Evolutionary conservation across 768 basidiomycete genomes (phyloP).

Genomic region (Filobasidium wieringae): DNA sequence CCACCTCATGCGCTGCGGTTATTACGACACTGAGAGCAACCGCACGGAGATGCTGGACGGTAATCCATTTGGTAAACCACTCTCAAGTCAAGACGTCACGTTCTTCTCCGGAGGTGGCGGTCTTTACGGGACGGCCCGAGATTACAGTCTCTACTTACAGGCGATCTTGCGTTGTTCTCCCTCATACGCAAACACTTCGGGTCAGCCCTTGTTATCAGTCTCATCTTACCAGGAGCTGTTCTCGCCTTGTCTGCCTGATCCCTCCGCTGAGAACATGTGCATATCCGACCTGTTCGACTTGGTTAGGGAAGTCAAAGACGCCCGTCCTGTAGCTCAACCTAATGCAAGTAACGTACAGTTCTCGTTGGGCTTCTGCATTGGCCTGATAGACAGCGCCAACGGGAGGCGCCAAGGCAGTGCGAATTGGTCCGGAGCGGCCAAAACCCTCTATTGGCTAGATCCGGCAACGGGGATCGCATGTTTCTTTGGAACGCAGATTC

Average conservation of each 20-base stretch:
- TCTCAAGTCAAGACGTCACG: conserved; percentile 14
- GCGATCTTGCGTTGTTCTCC: conserved; percentile 21
- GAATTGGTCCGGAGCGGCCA: conserved; percentile 22
- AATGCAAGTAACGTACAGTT: conserved; percentile 10
- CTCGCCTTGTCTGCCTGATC: conserved; percentile 4
- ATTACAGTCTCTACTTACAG: conserved; percentile 25
- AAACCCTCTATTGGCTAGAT: conserved; percentile 22
- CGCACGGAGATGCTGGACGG: conserved; percentile 11
- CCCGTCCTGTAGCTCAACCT: conserved; percentile 5
- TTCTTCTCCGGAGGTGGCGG: conserved; percentile 20
- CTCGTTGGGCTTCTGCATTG: conserved; percentile 20
- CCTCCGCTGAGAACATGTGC: not conserved
- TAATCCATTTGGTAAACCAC: conserved; percentile 14
- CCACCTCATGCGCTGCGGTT: conserved; percentile 17
- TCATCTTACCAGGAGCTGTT: conserved; percentile 24
- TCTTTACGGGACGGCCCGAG: conserved; percentile 22
- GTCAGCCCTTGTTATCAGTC: conserved; percentile 18
- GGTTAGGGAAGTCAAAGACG: not conserved
- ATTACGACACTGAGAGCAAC: conserved; percentile 5
- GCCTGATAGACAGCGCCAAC: conserved; percentile 12
- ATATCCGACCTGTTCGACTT: not conserved
- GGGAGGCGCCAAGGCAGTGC: conserved; percentile 22
- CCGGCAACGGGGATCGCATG: conserved; percentile 23
- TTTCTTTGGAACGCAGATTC: no score
- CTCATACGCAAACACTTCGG: conserved; percentile 1